Conservation (phyloP, 805 yeast species). For the Ogataea pilisensis region DNA sequence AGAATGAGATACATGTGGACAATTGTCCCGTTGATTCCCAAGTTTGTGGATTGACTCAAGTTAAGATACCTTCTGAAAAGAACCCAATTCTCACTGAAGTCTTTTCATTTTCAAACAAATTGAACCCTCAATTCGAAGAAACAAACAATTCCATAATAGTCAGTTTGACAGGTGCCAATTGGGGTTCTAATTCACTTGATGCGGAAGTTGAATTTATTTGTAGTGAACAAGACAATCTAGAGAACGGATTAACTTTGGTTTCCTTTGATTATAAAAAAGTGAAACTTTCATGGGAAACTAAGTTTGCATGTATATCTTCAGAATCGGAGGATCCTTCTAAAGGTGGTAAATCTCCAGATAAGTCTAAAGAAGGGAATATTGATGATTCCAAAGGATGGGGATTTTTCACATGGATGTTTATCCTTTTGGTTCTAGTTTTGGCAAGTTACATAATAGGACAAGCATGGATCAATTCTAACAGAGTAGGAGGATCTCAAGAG, state of each 20-base stretch:
- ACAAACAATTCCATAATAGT: slow-evolving; percentile 32
- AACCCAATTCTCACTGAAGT: slow-evolving; percentile 53
- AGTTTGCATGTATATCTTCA: slow-evolving; percentile 36
- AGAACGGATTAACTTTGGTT: slow-evolving; percentile 26
- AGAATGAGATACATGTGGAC: slow-evolving; percentile 31
- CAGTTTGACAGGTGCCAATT: slow-evolving; percentile 47
- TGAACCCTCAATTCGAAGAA: slow-evolving; percentile 33
- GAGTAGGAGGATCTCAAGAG: slow-evolving; percentile 66
- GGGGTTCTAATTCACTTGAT: slow-evolving; percentile 62
- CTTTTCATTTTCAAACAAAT: slow-evolving; percentile 48
- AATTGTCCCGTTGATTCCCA: slow-evolving; percentile 70
- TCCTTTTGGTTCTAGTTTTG: slow-evolving; percentile 63
- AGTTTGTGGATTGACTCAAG: slow-evolving; percentile 68
- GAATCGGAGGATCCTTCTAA: slow-evolving; percentile 25
- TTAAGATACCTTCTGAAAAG: slow-evolving; percentile 43
- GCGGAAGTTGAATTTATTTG: slow-evolving; percentile 50
- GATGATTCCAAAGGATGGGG: slow-evolving; percentile 62
- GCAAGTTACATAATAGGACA: slow-evolving; percentile 70
- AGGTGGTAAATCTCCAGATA: slow-evolving; percentile 28
- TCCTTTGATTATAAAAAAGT: slow-evolving; percentile 37
- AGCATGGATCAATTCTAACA: slow-evolving; percentile 65
- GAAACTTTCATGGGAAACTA: slow-evolving; percentile 29
- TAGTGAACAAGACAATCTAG: slow-evolving; percentile 26
- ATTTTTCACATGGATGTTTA: slow-evolving; percentile 77
- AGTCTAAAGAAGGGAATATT: slow-evolving; percentile 22